phyloP scores from a whole-genome alignment of 2,329 filamentous ascomycete species.

The Xylaria hypoxylon region DNA sequence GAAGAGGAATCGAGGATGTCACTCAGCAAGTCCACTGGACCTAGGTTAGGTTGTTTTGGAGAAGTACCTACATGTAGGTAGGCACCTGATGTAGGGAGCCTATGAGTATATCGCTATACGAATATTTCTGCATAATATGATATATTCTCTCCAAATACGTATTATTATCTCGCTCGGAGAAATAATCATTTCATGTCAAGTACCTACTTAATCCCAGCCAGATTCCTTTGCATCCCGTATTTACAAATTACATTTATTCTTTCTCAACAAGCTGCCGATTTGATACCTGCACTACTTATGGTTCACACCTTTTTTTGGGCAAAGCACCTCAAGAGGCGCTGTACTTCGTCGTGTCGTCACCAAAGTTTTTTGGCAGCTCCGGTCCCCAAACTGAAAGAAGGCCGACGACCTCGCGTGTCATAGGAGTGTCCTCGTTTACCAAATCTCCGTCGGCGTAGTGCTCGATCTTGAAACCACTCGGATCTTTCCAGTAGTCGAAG shows the following conservation, averaged over 20 bases:
- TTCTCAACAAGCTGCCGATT: neutral
- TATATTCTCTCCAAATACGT: neutral
- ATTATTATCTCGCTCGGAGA: neutral
- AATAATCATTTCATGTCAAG: neutral
- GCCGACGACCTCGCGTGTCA: constrained; percentile 48
- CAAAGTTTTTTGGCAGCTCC: constrained; percentile 40
- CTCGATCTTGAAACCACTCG: constrained; percentile 59
- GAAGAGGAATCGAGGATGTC: neutral
- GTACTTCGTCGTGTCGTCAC: constrained; percentile 33
- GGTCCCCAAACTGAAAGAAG: constrained; percentile 43
- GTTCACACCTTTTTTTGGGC: neutral
- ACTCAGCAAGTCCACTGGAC: neutral
- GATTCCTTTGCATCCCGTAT: too few species aligned
- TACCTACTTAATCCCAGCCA: neutral
- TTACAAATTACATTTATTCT: too few species aligned
- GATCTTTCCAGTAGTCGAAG: constrained; percentile 58
- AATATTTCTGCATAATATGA: neutral
- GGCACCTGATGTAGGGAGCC: neutral
- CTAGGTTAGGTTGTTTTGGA: constrained; percentile 5
- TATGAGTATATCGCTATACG: neutral
- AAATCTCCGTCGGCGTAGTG: constrained; percentile 71
- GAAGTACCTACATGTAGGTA: neutral
- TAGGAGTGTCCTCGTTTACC: constrained; percentile 58
- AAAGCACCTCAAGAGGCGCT: constrained; percentile 4
- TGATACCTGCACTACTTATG: neutral